Base-by-base conservation (phyloP, 768 basidiomycete species). In the Lactarius sp. region DNA sequence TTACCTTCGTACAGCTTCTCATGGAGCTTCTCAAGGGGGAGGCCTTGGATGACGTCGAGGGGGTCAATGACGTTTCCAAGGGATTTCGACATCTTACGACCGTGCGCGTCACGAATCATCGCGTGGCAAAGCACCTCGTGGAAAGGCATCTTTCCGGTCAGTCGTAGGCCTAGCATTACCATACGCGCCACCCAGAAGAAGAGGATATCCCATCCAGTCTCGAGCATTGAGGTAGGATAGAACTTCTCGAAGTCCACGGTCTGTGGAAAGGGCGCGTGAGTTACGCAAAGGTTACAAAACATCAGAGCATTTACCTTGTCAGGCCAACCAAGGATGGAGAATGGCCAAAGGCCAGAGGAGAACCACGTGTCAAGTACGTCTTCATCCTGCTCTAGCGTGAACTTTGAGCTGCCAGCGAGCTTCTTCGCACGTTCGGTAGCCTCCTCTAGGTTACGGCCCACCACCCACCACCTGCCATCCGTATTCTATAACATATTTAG, bases 181-280 rank as follows among this genome's bases (percentile, higher is more conserved):
- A 98, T 99, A 49, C 97, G 89, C 16, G 97, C 95, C 7, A 98
- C 96, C 97, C 97, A 99, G 84, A 98, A 98, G 82, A 95, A 95
- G n/a, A 99, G 75, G 70, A 98, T 98, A 67, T 98, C 97, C 96
- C 97, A 98, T 52, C 97, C 97, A 0, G 97, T 99, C 77, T 98
- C 97, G 36, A 98, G 84, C 50, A 98, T 69, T n/a, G 86, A 83
- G 2, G 92, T 77, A 0, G 97, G 97, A 74, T 95, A 99, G 78
- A 92, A 98, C 36, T 79, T 78, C 67, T 85, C 74, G 47, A 92
- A 69, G 72, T 98, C 96, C 4, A 77, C 65, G 0, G 93, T 94
- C 92, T 93, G 66, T 22, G 51, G 57, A 70, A 46, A 46, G 33
- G 63, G 53, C 56, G 57, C 27, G 65, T 59, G 14, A 10, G 53